Base-by-base conservation (phyloP, 108 stramenopile species). In the Skeletonema menzelii region DNA sequence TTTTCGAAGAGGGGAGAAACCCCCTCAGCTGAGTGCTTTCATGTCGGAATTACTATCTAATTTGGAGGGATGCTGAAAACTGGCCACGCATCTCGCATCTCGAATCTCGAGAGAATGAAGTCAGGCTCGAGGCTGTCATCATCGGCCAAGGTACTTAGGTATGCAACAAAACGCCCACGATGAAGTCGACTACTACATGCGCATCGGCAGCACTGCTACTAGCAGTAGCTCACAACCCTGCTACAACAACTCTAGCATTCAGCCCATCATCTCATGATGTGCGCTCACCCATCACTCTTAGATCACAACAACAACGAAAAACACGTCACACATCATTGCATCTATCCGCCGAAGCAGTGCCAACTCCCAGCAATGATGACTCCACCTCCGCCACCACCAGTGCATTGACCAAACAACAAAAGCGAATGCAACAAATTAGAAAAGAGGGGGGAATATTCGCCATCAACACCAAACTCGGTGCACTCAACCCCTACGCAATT, bases 401-500 rank as follows among this genome's bases (percentile, higher is more conserved):
- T n/a, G n/a, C 59, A 11, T 14, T 60, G 59, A 75, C 74, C 34
- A 74, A 81, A 55, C 76, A 70, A 55, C 71, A 77, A 63, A 61
- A 72, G 40, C 64, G 76, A 8, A 24, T 61, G 12, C 61, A 59
- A 15, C 76, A 69, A 63, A 81, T 81, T 32, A 32, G 56, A 56
- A 20, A 38, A 2, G 81, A 82, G 49, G 81, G 81, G 27, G 93
- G 93, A 7, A 38, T 58, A 0, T 82, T 91, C 34, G 58, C 93
- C 2, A 69, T 94, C 84, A 82, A 87, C 55, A 90, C 90, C 12
- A 87, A 87, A 55, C 88, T 82, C 59, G 93, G 93, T 34, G 91
- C 87, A n/a, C 75, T 96, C 27, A 96, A 96, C 68, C 91, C 89
- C 1, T 96, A 72, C 77, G 95, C 85, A 5, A 69, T 92, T 38